A percentile compares a stretch with the other conserved stretches of the same genome.
phyloP scores from a whole-genome alignment of 108 stramenopile genomes.

The Tribonema minus region DNA sequence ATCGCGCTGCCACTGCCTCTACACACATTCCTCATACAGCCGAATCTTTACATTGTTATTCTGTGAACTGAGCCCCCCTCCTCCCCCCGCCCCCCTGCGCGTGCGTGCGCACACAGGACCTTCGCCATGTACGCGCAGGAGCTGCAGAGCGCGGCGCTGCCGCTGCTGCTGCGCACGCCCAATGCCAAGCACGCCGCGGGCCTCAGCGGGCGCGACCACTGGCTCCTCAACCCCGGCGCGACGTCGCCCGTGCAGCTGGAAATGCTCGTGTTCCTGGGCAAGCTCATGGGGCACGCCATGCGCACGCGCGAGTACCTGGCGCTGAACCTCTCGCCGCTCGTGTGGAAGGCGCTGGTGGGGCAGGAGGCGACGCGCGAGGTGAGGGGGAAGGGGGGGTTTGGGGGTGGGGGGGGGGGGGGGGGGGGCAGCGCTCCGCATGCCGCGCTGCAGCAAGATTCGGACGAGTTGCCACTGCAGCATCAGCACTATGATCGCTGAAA shows the following conservation, averaged over 20 bases:
- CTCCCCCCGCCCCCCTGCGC: no score
- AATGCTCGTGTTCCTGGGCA: slow-evolving; percentile 63
- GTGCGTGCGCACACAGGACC: no score
- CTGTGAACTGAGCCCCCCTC: no score
- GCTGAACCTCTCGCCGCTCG: slow-evolving; percentile 29
- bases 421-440: no score
- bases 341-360: slow-evolving; percentile 53
- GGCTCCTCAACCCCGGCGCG: slow-evolving; percentile 58
- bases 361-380: slow-evolving; percentile 41
- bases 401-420: slow-evolving; percentile 6
- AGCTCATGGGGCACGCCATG: slow-evolving; percentile 62
- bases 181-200: slow-evolving; percentile 46
- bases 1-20: no score
- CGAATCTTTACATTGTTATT: no score
- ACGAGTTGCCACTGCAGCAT: no score
- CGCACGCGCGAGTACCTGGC: slow-evolving; percentile 42
- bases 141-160: slow-evolving; percentile 52
- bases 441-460: no score
- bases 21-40: no score
- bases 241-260: slow-evolving; percentile 36
- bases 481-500: no score
- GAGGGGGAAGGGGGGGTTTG: no score
- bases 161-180: slow-evolving; percentile 54
- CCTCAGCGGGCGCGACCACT: slow-evolving; percentile 55
- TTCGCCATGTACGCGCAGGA: slow-evolving; percentile 51